Percentiles rank a stretch among this genome's conserved stretches.
Conservation (phyloP, 306 rosid genomes). For the Dalbergia cochinchinensis region DNA sequence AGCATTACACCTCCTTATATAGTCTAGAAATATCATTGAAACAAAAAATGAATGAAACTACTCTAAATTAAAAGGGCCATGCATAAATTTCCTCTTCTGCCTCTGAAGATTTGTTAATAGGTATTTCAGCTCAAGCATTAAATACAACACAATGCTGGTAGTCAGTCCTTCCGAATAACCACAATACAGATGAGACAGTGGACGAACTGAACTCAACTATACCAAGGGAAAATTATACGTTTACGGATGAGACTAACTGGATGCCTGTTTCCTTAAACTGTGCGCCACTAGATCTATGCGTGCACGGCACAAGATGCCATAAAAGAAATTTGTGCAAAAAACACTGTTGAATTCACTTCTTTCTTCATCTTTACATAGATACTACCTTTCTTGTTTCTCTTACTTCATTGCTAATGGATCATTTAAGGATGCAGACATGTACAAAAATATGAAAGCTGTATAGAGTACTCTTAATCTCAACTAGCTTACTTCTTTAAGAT, state of each 20-base stretch:
- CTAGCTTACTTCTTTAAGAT: neutral
- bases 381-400: neutral
- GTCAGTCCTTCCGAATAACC: constrained; percentile 15
- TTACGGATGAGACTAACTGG: neutral
- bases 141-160: constrained; percentile 25
- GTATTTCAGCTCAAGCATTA: constrained; percentile 15
- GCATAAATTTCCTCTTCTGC: neutral
- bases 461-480: neutral
- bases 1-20: constrained; percentile 31
- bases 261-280: neutral
- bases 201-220: constrained; percentile 13
- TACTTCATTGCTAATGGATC: neutral
- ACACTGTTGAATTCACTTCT: neutral
- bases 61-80: neutral
- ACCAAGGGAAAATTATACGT: neutral
- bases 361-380: neutral
- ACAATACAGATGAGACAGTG: constrained; percentile 21
- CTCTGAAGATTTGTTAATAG: constrained; percentile 5
- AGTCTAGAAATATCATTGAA: constrained; percentile 22
- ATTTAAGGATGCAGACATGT: neutral
- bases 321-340: constrained; percentile 2
- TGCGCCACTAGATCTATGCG: neutral
- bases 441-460: neutral
- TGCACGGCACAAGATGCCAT: neutral
- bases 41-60: neutral